Conservation (phyloP, 2,329 filamentous ascomycete genomes). For the Meredithiella fracta region DNA sequence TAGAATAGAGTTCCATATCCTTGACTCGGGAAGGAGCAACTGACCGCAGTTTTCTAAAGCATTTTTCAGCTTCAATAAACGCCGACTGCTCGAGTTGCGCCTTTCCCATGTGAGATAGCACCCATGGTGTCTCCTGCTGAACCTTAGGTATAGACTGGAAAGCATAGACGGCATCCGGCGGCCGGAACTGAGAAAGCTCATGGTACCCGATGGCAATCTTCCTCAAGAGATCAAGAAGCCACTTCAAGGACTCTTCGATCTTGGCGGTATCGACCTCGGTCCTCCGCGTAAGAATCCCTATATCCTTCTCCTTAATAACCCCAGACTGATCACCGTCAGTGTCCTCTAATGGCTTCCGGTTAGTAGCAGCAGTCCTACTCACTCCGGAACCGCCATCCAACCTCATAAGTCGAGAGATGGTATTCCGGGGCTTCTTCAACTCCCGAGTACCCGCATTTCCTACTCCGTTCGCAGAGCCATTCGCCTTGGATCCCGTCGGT, state of each 20-base stretch:
- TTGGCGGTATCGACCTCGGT: slow-evolving; percentile 40
- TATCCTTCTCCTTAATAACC: slow-evolving; percentile 19
- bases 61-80: slow-evolving; percentile 74
- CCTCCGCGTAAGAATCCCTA: slow-evolving; percentile 19
- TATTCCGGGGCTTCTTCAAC: slow-evolving; percentile 69
- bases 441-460: slow-evolving; percentile 37
- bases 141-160: slow-evolving; percentile 53
- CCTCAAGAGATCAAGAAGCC: slow-evolving; percentile 63
- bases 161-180: slow-evolving; percentile 56
- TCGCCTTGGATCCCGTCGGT: slow-evolving; percentile 49
- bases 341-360: slow-evolving; percentile 57
- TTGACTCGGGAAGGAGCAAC: slow-evolving; percentile 69
- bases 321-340: slow-evolving; percentile 56
- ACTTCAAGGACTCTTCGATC: slow-evolving; percentile 59
- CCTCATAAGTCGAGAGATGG: slow-evolving; percentile 48
- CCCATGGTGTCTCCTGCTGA: slow-evolving; percentile 86
- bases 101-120: slow-evolving; percentile 76
- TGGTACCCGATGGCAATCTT: slow-evolving; percentile 71
- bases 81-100: slow-evolving; percentile 81
- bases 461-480: slow-evolving; percentile 23
- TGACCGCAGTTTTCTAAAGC: slow-evolving; percentile 63
- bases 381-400: slow-evolving; percentile 52
- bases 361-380: slow-evolving; percentile 77
- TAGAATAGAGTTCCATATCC: slow-evolving; percentile 97
- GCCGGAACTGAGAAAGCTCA: slow-evolving; percentile 61